Conservation (phyloP, 2,329 filamentous ascomycete species). For the Claviceps arundinis region DNA sequence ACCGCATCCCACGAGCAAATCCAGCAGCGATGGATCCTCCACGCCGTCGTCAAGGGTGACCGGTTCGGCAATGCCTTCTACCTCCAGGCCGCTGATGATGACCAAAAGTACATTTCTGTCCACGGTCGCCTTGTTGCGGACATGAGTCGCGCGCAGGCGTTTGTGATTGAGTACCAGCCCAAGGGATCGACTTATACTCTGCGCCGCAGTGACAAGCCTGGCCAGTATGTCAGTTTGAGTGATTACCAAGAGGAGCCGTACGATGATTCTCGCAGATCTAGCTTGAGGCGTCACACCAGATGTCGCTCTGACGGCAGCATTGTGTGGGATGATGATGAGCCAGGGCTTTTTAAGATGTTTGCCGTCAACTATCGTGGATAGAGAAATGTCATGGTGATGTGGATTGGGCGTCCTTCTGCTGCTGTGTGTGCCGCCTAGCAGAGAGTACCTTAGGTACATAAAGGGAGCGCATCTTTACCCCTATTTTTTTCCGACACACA, state of each 20-base stretch:
- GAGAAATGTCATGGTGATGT: neutral
- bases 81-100: slow-evolving; percentile 11
- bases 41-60: slow-evolving; percentile 20
- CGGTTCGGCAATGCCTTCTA: slow-evolving; percentile 11
- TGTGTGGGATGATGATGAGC: slow-evolving; percentile 1
- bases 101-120: slow-evolving; percentile 10
- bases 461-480: no score
- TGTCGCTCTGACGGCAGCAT: neutral
- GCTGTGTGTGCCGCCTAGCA: no score
- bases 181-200: slow-evolving; percentile 2
- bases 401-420: neutral
- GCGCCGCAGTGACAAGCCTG: neutral
- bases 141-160: neutral
- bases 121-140: slow-evolving; percentile 1
- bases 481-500: no score
- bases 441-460: no score
- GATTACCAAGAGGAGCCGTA: neutral
- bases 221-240: neutral
- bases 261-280: neutral
- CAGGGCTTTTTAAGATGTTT: neutral
- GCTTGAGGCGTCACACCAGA: neutral
- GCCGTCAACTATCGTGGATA: slow-evolving; percentile 1
- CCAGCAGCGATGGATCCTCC: slow-evolving; percentile 34
- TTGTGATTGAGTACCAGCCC: neutral
- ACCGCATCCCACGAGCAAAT: slow-evolving; percentile 21